Conservation (phyloP, 306 rosid genomes). For the Sphenostylis stenocarpa region DNA sequence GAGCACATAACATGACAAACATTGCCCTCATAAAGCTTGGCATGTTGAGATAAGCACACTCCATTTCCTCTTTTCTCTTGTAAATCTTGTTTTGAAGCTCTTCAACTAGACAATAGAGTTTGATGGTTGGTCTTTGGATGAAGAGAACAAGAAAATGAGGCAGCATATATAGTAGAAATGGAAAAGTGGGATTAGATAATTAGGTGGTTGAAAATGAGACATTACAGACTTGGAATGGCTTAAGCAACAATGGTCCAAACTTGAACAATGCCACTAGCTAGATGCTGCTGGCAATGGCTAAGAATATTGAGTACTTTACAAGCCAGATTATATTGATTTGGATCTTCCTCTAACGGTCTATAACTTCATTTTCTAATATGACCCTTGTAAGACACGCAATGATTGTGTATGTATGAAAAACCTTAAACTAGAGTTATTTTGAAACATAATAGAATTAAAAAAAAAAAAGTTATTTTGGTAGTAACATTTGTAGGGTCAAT, state of each 20-base stretch:
- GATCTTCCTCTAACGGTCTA: constrained; percentile 19
- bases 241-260: constrained; percentile 38
- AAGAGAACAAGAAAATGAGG: constrained; percentile 27
- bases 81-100: constrained; percentile 14
- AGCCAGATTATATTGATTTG: constrained; percentile 39
- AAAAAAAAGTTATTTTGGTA: too few species aligned
- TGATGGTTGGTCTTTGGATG: constrained; percentile 38
- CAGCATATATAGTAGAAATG: constrained; percentile 37
- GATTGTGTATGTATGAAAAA: not conserved
- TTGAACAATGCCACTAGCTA: constrained; percentile 29
- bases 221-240: constrained; percentile 39
- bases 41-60: constrained; percentile 20
- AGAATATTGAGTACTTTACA: constrained; percentile 55
- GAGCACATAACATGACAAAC: constrained; percentile 34
- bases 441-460: too few species aligned
- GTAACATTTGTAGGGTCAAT: too few species aligned
- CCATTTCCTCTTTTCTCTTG: constrained; percentile 28
- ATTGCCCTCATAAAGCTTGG: constrained; percentile 30
- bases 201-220: constrained; percentile 60
- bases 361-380: constrained; percentile 25
- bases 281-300: constrained; percentile 46
- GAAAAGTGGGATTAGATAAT: constrained; percentile 44
- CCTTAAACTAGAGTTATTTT: too few species aligned
- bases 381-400: constrained; percentile 14
- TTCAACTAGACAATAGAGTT: not conserved